phyloP scores from a whole-genome alignment of 2,329 filamentous ascomycete species.

The Paradendryphiella salina region DNA sequence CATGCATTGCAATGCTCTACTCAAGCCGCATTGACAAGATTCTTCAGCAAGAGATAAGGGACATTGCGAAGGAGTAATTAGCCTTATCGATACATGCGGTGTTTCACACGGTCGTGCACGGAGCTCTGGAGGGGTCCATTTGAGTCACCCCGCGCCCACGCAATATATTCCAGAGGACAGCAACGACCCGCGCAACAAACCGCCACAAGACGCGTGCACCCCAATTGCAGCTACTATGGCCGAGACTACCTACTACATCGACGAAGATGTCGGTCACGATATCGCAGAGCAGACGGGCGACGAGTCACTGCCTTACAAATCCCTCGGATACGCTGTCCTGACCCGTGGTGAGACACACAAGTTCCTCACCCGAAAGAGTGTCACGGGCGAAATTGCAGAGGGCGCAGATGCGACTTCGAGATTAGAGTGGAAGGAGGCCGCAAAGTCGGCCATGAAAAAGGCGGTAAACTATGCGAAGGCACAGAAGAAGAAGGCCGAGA shows the following conservation, averaged over 20 bases:
- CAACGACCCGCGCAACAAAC: slow-evolving; percentile 19
- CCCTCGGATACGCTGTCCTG: slow-evolving; percentile 75
- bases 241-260: slow-evolving; percentile 67
- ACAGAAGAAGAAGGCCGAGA: slow-evolving; percentile 82
- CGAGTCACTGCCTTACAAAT: slow-evolving; percentile 77
- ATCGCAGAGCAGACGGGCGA: slow-evolving; percentile 67
- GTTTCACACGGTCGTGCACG: slow-evolving; percentile 21
- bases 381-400: slow-evolving; percentile 43
- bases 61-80: slow-evolving; percentile 1
- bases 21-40: neutral
- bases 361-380: slow-evolving; percentile 68
- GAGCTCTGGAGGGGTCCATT: slow-evolving; percentile 15
- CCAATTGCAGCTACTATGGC: slow-evolving; percentile 44
- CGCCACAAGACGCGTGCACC: slow-evolving; percentile 12
- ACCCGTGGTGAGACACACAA: slow-evolving; percentile 65
- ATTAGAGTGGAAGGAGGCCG: slow-evolving; percentile 76
- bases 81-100: slow-evolving; percentile 24
- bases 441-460: slow-evolving; percentile 86
- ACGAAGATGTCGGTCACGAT: slow-evolving; percentile 78
- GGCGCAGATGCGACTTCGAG: slow-evolving; percentile 63
- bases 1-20: neutral
- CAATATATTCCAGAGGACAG: slow-evolving; percentile 34
- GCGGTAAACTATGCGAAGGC: slow-evolving; percentile 72
- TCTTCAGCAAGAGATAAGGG: slow-evolving; percentile 18
- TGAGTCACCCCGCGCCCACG: slow-evolving; percentile 32